Base-by-base conservation (phyloP, 257 asterid genomes). In the Gardenia jasminoides region DNA sequence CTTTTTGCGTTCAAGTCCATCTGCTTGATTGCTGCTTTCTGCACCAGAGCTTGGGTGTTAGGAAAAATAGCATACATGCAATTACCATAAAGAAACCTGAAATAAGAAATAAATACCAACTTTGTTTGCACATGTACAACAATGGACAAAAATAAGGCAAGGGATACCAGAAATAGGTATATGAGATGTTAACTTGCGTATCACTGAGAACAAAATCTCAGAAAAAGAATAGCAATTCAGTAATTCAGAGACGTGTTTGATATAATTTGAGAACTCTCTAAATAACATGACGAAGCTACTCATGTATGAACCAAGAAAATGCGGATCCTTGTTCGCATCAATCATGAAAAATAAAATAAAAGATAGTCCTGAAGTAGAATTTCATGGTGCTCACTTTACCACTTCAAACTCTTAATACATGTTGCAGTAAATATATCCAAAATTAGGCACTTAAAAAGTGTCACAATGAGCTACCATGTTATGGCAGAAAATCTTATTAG, bases 1-100 rank as follows among this genome's bases (percentile, higher is more conserved):
- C 88, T 89, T 79, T 90, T 79, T 67, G 99, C 99, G 82, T 91
- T 91, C 99, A 94, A 93, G 83, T 93, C 97, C 99, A 94, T 94
- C 89, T 93, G 93, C 56, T 94, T 94, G 64, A 94, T 90, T 43
- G 99, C 99, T 24, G 97, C 98, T 94, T 89, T 94, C 99, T 94
- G 97, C 90, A 88, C 64, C 39, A 72, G 68, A 10, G n/a, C 56
- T 6, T 13, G 22, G 68, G 65, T 46, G 46, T 36, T 58, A 16
- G 47, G 13, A 19, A 16, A 44, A 44, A 72, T 26, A 79, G 46
- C 12, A 31, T 28, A 31, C 39, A 16, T 54, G 17, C 7, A 66
- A 67, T 31, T n/a, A 36, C 24, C 15, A 79, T 59, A 47, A 61
- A 36, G 44, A 72, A 41, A 72, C 67, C 15, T 24, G n/a, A 72